Conservation (phyloP, 352 stramenopile species). For the Peronospora farinosa region DNA sequence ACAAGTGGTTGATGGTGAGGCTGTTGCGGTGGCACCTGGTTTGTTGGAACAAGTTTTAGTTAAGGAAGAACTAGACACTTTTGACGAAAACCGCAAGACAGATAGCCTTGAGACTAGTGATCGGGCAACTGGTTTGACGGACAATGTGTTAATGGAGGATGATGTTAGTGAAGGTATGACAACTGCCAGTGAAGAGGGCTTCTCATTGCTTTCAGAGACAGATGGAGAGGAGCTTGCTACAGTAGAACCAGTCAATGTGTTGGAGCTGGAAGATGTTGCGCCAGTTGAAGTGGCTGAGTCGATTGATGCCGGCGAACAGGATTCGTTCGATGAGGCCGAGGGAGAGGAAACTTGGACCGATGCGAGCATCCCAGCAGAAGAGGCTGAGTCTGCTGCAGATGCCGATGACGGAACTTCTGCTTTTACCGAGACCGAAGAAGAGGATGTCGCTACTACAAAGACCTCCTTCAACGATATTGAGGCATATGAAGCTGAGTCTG, state of each 20-base stretch:
- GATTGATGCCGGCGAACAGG: neutral
- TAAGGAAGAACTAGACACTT: constrained; percentile 1
- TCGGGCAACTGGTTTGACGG: neutral
- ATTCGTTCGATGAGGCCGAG: neutral
- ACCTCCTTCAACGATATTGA: neutral
- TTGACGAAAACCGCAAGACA: constrained; percentile 1
- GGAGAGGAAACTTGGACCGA: neutral
- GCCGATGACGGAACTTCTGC: constrained; percentile 1
- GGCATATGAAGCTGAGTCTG: neutral
- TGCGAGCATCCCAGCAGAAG: neutral
- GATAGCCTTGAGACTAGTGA: neutral
- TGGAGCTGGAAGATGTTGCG: constrained; percentile 3
- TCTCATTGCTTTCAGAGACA: neutral
- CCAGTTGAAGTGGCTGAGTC: constrained; percentile 1
- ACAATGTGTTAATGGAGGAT: neutral
- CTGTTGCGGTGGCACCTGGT: neutral
- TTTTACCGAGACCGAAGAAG: constrained; percentile 6
- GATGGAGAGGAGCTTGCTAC: constrained; percentile 4
- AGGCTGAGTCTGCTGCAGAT: constrained; percentile 2
- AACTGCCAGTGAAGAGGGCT: constrained; percentile 1
- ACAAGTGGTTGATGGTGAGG: constrained; percentile 5
- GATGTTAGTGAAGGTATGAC: constrained; percentile 4
- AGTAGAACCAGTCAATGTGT: neutral
- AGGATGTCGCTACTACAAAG: neutral
- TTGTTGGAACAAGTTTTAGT: neutral